Base-by-base conservation (phyloP, 2,329 filamentous ascomycete genomes). In the Aspergillus aculeatus region DNA sequence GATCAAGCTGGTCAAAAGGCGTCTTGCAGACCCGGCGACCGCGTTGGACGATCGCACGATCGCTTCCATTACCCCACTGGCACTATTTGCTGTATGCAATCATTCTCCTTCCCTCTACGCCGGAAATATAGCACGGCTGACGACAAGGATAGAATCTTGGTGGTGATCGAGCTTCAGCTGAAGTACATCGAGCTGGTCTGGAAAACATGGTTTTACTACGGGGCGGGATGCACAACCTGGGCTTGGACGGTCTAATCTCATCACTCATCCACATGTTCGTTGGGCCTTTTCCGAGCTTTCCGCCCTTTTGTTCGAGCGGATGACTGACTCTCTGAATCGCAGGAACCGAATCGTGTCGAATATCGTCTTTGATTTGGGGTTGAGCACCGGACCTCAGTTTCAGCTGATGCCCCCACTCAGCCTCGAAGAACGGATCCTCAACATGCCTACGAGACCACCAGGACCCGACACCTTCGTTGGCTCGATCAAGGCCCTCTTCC, bases 301-400 rank as follows among this genome's bases (percentile, higher is more conserved):
- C 16, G 9, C 9, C 26, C 26, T 29, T 29, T 10, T 9, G 2
- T 10, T 2, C 9, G 26, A 9, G 7, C 26, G 7, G 26, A 2
- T 10, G 26, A 29, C 26, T 16, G 16, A 24, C 16, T 16, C 7
- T 1, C 47, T 51, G 31, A 50, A 4, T 1, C 23, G 14, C 55
- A 57, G 55, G 55, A 57, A 57, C 16, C 47, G n/a, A 24, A 57
- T 57, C 2, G 41, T 57, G 47, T 57, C 50, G 16, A 50, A 57
- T 24, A 35, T 57, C 5, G 21, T 29, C 16, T 57, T 57, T 35
- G 55, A 57, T 16, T 23, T 51, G 12, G n/a, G 21, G 2, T 29
- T 14, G 12, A 12, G n/a, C 16, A 16, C 12, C 4, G 10, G n/a
- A n/a, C 5, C 1, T 23, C 4, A 16, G 41, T 12, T 41, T 12